phyloP scores from a whole-genome alignment of 371 early-diverging fungal genomes.

The Capillidium heterosporum region DNA sequence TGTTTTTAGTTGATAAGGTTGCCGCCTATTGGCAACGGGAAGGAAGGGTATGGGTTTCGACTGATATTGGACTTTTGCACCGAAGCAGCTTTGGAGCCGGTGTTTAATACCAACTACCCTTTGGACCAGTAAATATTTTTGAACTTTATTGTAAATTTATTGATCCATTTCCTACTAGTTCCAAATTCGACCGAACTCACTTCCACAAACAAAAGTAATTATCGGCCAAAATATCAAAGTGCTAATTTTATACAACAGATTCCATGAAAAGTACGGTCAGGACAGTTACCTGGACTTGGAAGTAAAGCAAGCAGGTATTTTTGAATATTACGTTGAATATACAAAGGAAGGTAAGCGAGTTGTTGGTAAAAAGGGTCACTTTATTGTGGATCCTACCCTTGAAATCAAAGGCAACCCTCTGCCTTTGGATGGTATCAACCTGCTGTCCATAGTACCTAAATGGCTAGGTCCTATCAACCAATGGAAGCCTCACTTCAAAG shows the following conservation, averaged over 20 bases:
- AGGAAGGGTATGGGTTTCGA: background rate
- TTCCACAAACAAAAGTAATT: background rate
- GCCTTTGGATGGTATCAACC: constrained; percentile 66
- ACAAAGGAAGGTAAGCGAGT: constrained; percentile 9
- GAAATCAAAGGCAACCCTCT: constrained; percentile 15
- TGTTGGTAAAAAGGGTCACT: constrained; percentile 26
- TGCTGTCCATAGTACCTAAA: constrained; percentile 81
- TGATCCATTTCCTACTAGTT: background rate
- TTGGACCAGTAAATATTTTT: background rate
- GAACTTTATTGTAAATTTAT: background rate
- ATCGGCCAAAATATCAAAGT: background rate
- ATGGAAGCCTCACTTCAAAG: constrained; percentile 59
- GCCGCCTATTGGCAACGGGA: too few relatives aligned
- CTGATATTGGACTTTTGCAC: background rate
- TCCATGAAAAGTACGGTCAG: background rate
- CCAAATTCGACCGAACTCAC: background rate
- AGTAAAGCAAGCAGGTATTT: constrained; percentile 43
- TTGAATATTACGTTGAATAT: constrained; percentile 70
- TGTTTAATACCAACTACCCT: background rate
- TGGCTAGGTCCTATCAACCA: constrained; percentile 73
- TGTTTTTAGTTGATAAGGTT: background rate
- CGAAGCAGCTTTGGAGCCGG: background rate
- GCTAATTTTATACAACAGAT: background rate
- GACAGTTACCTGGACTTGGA: background rate
- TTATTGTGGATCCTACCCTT: constrained; percentile 77